These are phyloP conservation scores for Ormosia emarginata DNA, from an alignment of 306 rosid species.

Conservation along the genomic window DNA sequence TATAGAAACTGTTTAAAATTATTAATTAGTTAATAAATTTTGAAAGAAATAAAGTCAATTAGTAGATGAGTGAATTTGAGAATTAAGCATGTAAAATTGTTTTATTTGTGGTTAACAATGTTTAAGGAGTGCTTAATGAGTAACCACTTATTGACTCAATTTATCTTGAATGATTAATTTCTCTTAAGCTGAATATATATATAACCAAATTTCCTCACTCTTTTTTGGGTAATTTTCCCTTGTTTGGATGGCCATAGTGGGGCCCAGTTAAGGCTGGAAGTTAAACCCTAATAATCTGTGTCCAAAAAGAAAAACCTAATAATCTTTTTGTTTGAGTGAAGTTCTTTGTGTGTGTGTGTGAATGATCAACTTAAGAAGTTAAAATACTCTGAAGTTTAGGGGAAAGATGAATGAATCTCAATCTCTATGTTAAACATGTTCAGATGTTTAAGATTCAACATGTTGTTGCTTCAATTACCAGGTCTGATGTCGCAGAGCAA, in stretches of 20 bases:
- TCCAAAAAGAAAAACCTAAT: neutral
- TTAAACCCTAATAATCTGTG: neutral
- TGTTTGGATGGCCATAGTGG: neutral
- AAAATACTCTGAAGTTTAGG: neutral
- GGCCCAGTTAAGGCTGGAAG: neutral
- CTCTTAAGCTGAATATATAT: neutral
- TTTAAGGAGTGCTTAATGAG: neutral
- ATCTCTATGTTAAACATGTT: neutral
- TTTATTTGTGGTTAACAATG: neutral
- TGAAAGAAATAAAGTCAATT: neutral
- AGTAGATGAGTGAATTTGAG: neutral
- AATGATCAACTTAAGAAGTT: neutral
- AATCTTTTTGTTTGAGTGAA: neutral
- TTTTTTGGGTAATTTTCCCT: no score
- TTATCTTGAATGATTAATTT: neutral
- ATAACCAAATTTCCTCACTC: no score
- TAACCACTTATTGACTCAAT: neutral
- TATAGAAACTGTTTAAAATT: no score
- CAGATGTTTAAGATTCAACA: neutral
- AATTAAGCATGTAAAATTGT: neutral
- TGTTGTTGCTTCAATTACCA: conserved; percentile 28
- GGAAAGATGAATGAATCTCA: neutral
- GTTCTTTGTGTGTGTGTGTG: neutral
- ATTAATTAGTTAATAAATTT: no score
- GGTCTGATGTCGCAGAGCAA: conserved; percentile 89